Percentiles rank a stretch among this genome's conserved stretches.
Evolutionary conservation across 352 stramenopile genomes (phyloP).

Genomic region (Saprolegnia diclina): DNA sequence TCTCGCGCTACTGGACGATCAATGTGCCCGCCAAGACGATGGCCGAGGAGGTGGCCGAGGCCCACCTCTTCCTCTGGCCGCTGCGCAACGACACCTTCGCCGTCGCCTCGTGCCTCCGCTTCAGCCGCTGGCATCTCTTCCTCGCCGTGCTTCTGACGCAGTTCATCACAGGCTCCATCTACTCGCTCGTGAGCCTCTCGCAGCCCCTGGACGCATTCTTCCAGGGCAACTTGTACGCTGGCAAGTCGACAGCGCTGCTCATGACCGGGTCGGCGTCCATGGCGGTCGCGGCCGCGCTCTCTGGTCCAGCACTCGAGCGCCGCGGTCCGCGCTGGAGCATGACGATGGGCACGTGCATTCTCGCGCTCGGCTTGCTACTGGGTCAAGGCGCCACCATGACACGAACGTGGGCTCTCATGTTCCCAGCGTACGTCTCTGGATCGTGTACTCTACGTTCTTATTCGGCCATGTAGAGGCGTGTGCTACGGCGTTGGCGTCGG

Average conservation of each 20-base stretch:
- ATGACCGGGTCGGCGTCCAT: conserved; percentile 6
- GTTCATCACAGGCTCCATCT: conserved; percentile 9
- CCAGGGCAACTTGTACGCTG: background rate
- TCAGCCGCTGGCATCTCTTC: background rate
- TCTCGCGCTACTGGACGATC: conserved; percentile 17
- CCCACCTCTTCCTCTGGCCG: background rate
- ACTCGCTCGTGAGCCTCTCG: conserved; percentile 10
- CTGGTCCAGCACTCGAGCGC: conserved; percentile 24
- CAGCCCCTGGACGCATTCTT: conserved; percentile 6
- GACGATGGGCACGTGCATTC: conserved; percentile 1
- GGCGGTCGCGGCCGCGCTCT: background rate
- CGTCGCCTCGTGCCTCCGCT: background rate
- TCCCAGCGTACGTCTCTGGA: conserved; percentile 17
- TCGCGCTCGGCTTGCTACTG: conserved; percentile 12
- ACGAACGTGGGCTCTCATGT: background rate
- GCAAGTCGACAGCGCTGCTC: background rate
- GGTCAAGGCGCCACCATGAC: background rate
- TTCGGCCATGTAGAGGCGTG: conserved; percentile 3
- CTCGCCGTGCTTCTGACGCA: background rate
- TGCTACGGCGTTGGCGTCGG: conserved; percentile 8
- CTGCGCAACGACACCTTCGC: background rate
- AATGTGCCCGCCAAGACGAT: background rate
- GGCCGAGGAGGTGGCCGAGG: background rate
- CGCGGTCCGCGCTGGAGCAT: conserved; percentile 25
- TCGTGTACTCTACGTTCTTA: background rate